Base-by-base conservation (phyloP, 2,329 filamentous ascomycete species). In the Aspergillus sp. region DNA sequence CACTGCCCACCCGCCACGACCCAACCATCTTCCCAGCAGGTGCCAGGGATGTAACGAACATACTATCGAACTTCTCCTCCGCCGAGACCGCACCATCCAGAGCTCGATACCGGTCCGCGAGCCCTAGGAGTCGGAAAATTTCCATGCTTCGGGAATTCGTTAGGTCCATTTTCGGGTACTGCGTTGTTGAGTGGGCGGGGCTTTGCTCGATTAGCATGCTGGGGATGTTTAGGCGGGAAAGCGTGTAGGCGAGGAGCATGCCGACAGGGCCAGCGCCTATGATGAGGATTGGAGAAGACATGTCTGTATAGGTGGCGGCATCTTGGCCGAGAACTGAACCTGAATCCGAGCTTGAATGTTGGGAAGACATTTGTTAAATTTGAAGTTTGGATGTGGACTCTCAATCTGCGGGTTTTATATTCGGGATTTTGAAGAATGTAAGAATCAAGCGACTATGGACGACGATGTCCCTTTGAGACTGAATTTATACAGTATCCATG, bases 151-250 rank as follows among this genome's bases (percentile, higher is more conserved):
- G 66, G 13, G 50, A 62, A 55, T 76, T 76, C 1, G 71, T 74
- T 8, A 70, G 41, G 49, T 76, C 74, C 73, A 76, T 74, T 58
- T 76, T 77, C 0, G 75, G 73, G 71, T 72, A 76, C 61, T 65
- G 61, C 3, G 68, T 74, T 9, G 68, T 72, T 20, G 62, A 11
- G 15, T 24, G 17, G 5, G 13, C 50, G 4, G 60, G 12, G 51
- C 69, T 69, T 12, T 60, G 57, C 53, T 73, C 71, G 12, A 65
- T 55, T 1, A 74, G 53, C 3, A 68, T 48, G 20, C 57, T 66
- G 26, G 49, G 60, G 26, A 66, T 57, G 12, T 64, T 60, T 34
- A 66, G 51, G 3, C 48, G 49, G 18, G 60, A 62, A 1, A 69
- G 62, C 38, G 62, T 60, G 17, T 58, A 60, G 0, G 68, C 66